These are phyloP conservation scores for Brassica carinata DNA, from an alignment of 345 rosid genomes.

Conservation along the genomic window DNA sequence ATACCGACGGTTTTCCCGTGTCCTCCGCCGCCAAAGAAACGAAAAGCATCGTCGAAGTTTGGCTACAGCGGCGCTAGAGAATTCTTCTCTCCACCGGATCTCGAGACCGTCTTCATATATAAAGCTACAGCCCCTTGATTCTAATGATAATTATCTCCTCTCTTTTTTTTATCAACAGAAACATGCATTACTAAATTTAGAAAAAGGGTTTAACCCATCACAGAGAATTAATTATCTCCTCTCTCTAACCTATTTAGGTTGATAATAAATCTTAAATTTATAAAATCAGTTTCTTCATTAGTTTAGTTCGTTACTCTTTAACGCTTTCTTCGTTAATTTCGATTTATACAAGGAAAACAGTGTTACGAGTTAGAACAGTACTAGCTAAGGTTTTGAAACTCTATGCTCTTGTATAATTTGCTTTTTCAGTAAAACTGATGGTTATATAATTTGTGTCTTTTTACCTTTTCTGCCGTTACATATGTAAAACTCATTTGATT, in stretches of 20 bases:
- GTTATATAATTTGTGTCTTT: not conserved
- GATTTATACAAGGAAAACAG: not conserved
- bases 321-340: not conserved
- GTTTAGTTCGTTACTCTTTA: not conserved
- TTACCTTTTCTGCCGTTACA: not conserved
- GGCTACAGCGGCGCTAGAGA: conserved; percentile 14
- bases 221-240: too few species aligned
- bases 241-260: conserved; percentile 4
- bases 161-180: not conserved
- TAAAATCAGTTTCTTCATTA: not conserved
- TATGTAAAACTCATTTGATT: not conserved
- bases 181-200: too few species aligned
- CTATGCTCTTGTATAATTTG: not conserved
- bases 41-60: conserved; percentile 20
- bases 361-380: not conserved
- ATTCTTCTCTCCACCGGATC: conserved; percentile 40
- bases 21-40: conserved; percentile 39
- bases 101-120: conserved; percentile 24
- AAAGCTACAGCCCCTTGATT: conserved; percentile 14
- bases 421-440: not conserved
- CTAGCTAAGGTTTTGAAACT: not conserved
- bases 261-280: not conserved
- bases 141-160: not conserved
- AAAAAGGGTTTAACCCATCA: too few species aligned
- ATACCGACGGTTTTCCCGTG: conserved; percentile 19